A percentile compares a stretch with the other conserved stretches of the same genome.
Evolutionary conservation across 176 grass and related monocot genomes (phyloP).

Genomic region (Bromus sterilis): DNA sequence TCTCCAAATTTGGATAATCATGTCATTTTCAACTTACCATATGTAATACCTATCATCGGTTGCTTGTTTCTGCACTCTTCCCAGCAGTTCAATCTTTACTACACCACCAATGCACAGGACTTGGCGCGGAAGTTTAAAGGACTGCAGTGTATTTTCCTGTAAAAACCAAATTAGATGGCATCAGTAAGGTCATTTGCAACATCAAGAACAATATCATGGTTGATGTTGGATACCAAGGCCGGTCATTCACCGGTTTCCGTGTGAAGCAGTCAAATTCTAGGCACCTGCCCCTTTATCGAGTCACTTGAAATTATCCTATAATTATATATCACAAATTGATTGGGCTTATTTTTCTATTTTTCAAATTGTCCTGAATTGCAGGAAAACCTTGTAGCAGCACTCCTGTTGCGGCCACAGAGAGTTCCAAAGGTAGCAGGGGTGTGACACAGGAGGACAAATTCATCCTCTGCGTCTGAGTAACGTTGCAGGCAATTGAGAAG

Average conservation of each 20-base stretch:
- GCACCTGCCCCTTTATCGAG: not conserved
- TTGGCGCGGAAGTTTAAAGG: slow-evolving; percentile 62
- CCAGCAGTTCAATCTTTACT: slow-evolving; percentile 68
- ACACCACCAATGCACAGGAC: slow-evolving; percentile 78
- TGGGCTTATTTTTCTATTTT: not conserved
- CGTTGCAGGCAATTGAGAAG: not conserved
- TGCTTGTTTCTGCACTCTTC: slow-evolving; percentile 58
- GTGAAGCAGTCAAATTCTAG: not conserved
- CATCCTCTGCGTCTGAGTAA: not conserved
- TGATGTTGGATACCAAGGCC: not conserved
- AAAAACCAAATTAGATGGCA: slow-evolving; percentile 6
- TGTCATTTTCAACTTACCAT: slow-evolving; percentile 41
- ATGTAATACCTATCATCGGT: slow-evolving; percentile 71
- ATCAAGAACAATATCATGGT: slow-evolving; percentile 1
- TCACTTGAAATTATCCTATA: not conserved
- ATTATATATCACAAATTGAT: not conserved
- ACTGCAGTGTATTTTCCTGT: slow-evolving; percentile 62
- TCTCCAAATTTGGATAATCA: slow-evolving; percentile 13
- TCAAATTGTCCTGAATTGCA: not conserved
- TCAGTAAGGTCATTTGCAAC: not conserved
- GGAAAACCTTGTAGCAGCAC: not conserved
- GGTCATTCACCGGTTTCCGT: not conserved
- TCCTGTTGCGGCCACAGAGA: no score
- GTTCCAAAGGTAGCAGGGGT: no score
- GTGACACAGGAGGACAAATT: not conserved